phyloP scores from a whole-genome alignment of 805 yeast genomes.

The Vanderwaltozyma polyspora region DNA sequence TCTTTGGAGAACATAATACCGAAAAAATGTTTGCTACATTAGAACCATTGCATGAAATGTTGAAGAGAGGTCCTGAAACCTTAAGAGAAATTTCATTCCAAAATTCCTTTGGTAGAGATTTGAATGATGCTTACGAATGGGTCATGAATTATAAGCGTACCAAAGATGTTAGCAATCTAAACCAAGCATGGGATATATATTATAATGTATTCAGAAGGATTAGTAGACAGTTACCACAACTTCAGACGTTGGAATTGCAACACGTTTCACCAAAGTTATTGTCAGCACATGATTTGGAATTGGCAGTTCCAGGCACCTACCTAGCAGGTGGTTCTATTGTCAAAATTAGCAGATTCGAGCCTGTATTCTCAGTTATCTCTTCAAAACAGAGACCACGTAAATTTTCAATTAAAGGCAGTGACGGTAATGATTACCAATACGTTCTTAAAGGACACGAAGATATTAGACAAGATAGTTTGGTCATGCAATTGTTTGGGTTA shows the following conservation, averaged over 20 bases:
- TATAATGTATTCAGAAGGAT: slow-evolving; percentile 88
- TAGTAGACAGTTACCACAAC: slow-evolving; percentile 76
- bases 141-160: slow-evolving; percentile 73
- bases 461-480: slow-evolving; percentile 92
- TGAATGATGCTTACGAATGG: slow-evolving; percentile 91
- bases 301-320: slow-evolving; percentile 93
- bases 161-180: slow-evolving; percentile 75
- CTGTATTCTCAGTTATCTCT: slow-evolving; percentile 74
- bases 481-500: slow-evolving; percentile 93
- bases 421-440: slow-evolving; percentile 82
- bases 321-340: slow-evolving; percentile 72
- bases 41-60: slow-evolving; percentile 78
- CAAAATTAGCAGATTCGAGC: slow-evolving; percentile 64
- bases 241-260: slow-evolving; percentile 77
- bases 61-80: slow-evolving; percentile 83
- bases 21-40: slow-evolving; percentile 88
- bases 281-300: slow-evolving; percentile 63
- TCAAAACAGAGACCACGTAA: slow-evolving; percentile 95
- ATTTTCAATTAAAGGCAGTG: slow-evolving; percentile 68
- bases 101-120: slow-evolving; percentile 86
- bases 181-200: slow-evolving; percentile 97
- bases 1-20: slow-evolving; percentile 88
- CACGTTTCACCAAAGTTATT: slow-evolving; percentile 87
- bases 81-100: slow-evolving; percentile 86
- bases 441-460: slow-evolving; percentile 93